Percentiles rank a stretch among this genome's conserved stretches.
phyloP scores from a whole-genome alignment of 345 rosid genomes.

The Eucalyptus erythrocorys region DNA sequence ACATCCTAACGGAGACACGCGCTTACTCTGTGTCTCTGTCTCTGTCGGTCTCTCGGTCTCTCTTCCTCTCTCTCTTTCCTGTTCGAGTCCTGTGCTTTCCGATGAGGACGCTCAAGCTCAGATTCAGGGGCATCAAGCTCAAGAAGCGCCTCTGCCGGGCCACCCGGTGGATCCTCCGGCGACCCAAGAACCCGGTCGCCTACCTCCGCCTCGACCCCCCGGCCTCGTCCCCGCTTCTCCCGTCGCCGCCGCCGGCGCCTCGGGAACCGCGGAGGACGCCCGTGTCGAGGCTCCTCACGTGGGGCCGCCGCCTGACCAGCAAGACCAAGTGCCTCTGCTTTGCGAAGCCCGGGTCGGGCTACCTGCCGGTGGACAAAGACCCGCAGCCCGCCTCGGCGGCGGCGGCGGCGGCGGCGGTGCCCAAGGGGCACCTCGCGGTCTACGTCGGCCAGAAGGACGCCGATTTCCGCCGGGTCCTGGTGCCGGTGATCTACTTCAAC shows the following conservation, averaged over 20 bases:
- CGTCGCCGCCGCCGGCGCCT: background rate
- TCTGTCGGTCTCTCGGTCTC: background rate
- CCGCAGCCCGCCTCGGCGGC: background rate
- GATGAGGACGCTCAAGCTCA: conserved; percentile 15
- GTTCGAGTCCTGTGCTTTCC: background rate
- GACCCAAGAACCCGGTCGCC: conserved; percentile 8
- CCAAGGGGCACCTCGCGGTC: conserved; percentile 71
- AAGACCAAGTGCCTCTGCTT: conserved; percentile 34
- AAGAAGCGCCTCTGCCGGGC: conserved; percentile 36
- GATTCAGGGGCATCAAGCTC: conserved; percentile 54
- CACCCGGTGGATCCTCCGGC: conserved; percentile 36
- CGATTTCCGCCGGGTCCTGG: conserved; percentile 60
- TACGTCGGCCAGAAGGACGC: conserved; percentile 76
- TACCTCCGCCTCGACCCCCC: conserved; percentile 1
- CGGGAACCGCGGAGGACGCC: conserved; percentile 5
- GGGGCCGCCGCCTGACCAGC: conserved; percentile 50
- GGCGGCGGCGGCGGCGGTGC: conserved; percentile 20
- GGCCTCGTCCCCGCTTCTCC: background rate
- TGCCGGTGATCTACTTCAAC: conserved; percentile 84
- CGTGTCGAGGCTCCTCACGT: conserved; percentile 32
- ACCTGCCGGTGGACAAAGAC: conserved; percentile 15
- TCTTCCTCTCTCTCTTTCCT: background rate
- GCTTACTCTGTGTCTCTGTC: background rate
- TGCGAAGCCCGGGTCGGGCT: conserved; percentile 19
- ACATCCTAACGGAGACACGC: background rate